Base-by-base conservation (phyloP, 2,329 filamentous ascomycete genomes). In the Pseudogymnoascus sp. region DNA sequence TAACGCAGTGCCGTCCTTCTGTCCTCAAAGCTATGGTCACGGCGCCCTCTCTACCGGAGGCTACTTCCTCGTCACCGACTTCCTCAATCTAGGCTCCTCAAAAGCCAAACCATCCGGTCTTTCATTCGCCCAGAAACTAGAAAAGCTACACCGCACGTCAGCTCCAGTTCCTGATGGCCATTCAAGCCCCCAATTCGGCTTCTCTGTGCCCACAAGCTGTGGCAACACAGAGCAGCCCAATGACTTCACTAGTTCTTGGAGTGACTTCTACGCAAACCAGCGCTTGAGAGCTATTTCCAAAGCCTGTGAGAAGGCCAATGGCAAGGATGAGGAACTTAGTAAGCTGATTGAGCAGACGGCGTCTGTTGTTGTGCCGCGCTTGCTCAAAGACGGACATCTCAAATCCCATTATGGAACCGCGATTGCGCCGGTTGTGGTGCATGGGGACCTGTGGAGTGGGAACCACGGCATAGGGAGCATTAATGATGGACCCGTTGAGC, bases 391-490 rank as follows among this genome's bases (percentile, higher is more conserved):
- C 61, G 80, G 77, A 0, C 84, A 87, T 71, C 74, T 96, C 9
- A 40, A 60, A 5, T 37, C 31, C 6, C 31, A 60, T 41, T 66
- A 71, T 1, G 81, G 82, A 3, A 77, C 83, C 58, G 82, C 81
- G 0, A 80, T 95, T 25, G 78, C 73, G n/a, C 91, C 93, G 0
- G 92, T 95, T 0, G 83, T 96, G 5, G 80, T 96, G 0, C 93
- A 97, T 71, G 93, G 93, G 0, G 93, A 97, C 76, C 75, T 97
- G n/a, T 97, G 93, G 93, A 89, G 86, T 67, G 93, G 93, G 0
- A 97, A 97, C 74, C 85, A 89, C 59, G 84, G 85, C 9, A 75
- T 78, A 3, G 92, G 89, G 0, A 79, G 78, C 43, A 87, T 96
- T 61, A 78, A 70, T 25, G 74, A 74, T 3, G 69, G 72, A 33